phyloP scores from a whole-genome alignment of 345 rosid species.

The Melaleuca quinquenervia region DNA sequence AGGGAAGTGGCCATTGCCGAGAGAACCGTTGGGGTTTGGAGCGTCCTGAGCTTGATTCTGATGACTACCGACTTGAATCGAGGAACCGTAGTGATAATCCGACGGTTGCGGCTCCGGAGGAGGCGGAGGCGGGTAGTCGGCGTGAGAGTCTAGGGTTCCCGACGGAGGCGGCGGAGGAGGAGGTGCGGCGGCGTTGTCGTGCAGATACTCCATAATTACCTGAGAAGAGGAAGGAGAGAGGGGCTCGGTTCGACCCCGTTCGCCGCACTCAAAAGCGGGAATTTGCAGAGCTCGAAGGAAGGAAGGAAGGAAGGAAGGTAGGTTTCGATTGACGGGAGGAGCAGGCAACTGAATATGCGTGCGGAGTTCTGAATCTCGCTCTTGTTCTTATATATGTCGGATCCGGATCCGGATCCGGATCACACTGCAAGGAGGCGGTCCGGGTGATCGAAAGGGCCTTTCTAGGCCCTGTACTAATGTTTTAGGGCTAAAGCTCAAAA shows the following conservation, averaged over 20 bases:
- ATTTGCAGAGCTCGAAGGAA: background rate
- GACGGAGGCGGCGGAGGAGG: background rate
- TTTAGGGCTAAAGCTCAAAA: background rate
- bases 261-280: background rate
- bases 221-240: background rate
- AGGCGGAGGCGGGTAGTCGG: background rate
- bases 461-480: background rate
- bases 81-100: background rate
- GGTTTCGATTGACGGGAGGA: background rate
- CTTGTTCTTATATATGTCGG: background rate
- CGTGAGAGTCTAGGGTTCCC: background rate
- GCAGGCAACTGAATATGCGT: background rate
- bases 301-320: background rate
- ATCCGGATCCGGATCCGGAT: background rate
- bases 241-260: background rate
- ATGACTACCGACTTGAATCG: background rate
- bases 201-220: background rate
- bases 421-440: background rate
- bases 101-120: background rate
- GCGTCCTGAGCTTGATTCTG: background rate
- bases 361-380: background rate
- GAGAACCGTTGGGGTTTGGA: background rate
- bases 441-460: background rate
- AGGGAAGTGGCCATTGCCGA: background rate
- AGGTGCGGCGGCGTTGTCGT: background rate